phyloP scores from a whole-genome alignment of 257 asterid genomes.

The Lithospermum erythrorhizon region DNA sequence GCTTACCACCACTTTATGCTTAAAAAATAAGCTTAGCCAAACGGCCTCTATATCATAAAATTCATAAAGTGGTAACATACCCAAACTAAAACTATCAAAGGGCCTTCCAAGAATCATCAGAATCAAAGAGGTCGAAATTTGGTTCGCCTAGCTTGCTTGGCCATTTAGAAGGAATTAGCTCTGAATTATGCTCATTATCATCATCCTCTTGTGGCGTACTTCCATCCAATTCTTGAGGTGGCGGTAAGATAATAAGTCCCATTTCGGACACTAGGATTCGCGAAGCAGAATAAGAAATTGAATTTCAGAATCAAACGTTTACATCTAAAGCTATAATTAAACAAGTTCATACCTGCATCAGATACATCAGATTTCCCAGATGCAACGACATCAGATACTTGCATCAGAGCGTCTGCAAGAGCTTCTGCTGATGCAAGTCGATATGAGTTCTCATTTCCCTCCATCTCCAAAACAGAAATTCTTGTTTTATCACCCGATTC shows the following conservation, averaged over 20 bases:
- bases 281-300: constrained; percentile 16
- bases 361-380: constrained; percentile 49
- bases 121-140: constrained; percentile 46
- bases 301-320: constrained; percentile 7
- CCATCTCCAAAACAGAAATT: constrained; percentile 15
- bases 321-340: neutral
- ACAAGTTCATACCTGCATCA: constrained; percentile 53
- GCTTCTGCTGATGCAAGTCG: constrained; percentile 78
- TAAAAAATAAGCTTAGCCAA: too few species aligned
- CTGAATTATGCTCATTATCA: constrained; percentile 32
- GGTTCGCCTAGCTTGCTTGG: constrained; percentile 58
- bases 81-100: constrained; percentile 59
- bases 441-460: constrained; percentile 1
- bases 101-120: constrained; percentile 67
- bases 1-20: too few species aligned
- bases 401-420: constrained; percentile 67
- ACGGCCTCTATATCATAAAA: too few species aligned
- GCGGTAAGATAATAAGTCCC: constrained; percentile 59
- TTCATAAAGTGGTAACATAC: constrained; percentile 36
- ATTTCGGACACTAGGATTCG: constrained; percentile 56
- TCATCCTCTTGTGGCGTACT: constrained; percentile 30
- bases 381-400: constrained; percentile 82
- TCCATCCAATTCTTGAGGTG: constrained; percentile 31
- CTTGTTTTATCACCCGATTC: constrained; percentile 23
- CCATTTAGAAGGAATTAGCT: constrained; percentile 47